phyloP scores from a whole-genome alignment of 2,329 filamentous ascomycete species.

The Pseudogymnoascus sp. region DNA sequence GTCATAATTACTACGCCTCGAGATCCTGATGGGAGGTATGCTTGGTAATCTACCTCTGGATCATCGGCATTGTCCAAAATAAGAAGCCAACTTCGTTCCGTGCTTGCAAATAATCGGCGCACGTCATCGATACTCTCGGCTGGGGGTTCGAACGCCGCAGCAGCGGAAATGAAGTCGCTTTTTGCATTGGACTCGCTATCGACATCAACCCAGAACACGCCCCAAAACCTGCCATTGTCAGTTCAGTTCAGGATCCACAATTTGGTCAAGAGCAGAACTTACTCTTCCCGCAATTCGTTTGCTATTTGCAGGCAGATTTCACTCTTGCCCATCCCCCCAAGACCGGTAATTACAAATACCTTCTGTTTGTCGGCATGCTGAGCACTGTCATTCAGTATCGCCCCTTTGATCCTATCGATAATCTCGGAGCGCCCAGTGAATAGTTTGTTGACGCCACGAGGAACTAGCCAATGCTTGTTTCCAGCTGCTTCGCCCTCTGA shows the following conservation, averaged over 20 bases:
- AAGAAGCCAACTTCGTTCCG: slow-evolving; percentile 28
- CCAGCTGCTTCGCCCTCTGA: not conserved
- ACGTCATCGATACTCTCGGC: slow-evolving; percentile 9
- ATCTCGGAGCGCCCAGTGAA: slow-evolving; percentile 19
- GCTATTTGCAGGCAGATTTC: slow-evolving; percentile 21
- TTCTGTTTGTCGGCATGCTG: slow-evolving; percentile 13
- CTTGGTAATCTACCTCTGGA: slow-evolving; percentile 22
- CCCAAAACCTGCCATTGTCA: slow-evolving; percentile 18
- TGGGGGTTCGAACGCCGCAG: not conserved
- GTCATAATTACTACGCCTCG: slow-evolving; percentile 33
- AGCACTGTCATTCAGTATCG: not conserved
- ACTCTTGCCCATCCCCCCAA: slow-evolving; percentile 29
- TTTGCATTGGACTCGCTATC: slow-evolving; percentile 13
- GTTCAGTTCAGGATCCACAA: not conserved
- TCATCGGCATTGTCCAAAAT: slow-evolving; percentile 37
- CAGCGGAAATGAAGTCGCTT: slow-evolving; percentile 14
- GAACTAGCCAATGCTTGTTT: slow-evolving; percentile 16
- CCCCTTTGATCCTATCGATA: slow-evolving; percentile 15
- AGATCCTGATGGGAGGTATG: slow-evolving; percentile 25
- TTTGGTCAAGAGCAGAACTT: not conserved
- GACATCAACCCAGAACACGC: slow-evolving; percentile 20
- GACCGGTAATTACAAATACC: slow-evolving; percentile 21
- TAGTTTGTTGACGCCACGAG: slow-evolving; percentile 16
- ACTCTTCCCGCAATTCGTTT: slow-evolving; percentile 12
- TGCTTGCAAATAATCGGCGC: slow-evolving; percentile 20